Evolutionary conservation across 139 green algal genomes (phyloP).

Genomic region (Dunaliella primolecta): DNA sequence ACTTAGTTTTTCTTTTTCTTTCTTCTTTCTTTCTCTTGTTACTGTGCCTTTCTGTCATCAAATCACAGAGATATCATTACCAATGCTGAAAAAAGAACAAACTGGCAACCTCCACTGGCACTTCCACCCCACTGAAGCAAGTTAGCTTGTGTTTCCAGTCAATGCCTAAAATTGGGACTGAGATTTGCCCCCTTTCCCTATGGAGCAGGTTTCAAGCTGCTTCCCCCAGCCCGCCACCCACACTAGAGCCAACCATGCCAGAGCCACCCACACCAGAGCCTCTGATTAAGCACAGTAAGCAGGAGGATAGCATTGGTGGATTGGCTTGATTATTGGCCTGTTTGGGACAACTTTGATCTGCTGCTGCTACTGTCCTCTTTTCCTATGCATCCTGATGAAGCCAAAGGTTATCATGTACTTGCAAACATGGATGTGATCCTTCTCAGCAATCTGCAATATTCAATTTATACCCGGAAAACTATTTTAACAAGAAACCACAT

Average conservation of each 20-base stretch:
- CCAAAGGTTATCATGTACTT: no score
- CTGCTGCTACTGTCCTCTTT: not conserved
- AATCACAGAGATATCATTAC: not conserved
- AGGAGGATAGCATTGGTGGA: not conserved
- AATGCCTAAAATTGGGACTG: no score
- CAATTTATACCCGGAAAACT: no score
- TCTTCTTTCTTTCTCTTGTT: not conserved
- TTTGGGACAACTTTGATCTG: not conserved
- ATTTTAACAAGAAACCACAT: no score
- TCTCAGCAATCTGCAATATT: no score
- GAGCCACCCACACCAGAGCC: no score
- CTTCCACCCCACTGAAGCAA: not conserved
- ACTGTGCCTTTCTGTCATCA: not conserved
- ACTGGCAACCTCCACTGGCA: not conserved
- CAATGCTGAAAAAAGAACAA: not conserved
- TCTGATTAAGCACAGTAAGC: not conserved
- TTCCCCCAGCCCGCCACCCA: not conserved
- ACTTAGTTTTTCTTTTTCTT: no score
- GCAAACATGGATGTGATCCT: no score
- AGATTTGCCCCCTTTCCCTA: no score
- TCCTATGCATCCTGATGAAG: not conserved
- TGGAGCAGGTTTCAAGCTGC: not conserved
- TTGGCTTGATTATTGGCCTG: not conserved
- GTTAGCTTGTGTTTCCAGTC: no score
- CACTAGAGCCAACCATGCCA: no score